Percentiles rank a stretch among this genome's conserved stretches.
Conservation (phyloP, 2,329 filamentous ascomycete genomes). For the Gyromitra esculenta region DNA sequence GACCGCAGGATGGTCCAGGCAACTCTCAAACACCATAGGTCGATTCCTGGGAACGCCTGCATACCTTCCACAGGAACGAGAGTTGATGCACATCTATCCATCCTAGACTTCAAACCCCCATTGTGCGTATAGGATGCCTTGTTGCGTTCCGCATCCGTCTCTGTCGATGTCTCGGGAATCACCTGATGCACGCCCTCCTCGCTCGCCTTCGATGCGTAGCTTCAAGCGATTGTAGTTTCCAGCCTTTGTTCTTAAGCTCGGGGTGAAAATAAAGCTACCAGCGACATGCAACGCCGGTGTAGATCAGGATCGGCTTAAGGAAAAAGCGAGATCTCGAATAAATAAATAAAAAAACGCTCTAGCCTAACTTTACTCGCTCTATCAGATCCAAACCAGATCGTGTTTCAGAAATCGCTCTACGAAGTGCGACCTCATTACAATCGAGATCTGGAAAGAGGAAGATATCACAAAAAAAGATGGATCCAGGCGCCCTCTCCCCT, state of each 20-base stretch:
- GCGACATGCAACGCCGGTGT: conserved; percentile 31
- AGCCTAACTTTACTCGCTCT: not conserved
- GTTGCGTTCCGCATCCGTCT: conserved; percentile 48
- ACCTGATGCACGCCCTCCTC: conserved; percentile 36
- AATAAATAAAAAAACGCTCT: conserved; percentile 7
- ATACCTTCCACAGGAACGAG: conserved; percentile 28
- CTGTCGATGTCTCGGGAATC: conserved; percentile 41
- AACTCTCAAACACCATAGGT: conserved; percentile 25
- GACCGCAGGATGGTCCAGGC: conserved; percentile 33
- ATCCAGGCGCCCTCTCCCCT: not conserved
- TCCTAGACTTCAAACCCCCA: not conserved
- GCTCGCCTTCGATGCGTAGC: conserved; percentile 10
- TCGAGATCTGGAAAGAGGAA: conserved; percentile 6
- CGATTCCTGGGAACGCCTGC: conserved; percentile 39
- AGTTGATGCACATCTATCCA: conserved; percentile 8
- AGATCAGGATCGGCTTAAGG: conserved; percentile 48
- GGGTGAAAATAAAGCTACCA: conserved; percentile 25
- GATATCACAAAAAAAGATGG: conserved; percentile 30
- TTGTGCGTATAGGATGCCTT: conserved; percentile 40
- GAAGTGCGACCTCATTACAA: conserved; percentile 10
- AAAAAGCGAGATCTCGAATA: conserved; percentile 32
- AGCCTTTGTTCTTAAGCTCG: conserved; percentile 18
- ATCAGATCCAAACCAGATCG: conserved; percentile 39
- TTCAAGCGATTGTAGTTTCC: not conserved
- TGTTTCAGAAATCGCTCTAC: conserved; percentile 35